A percentile compares a stretch with the other conserved stretches of the same genome.
Conservation (phyloP, 2,329 filamentous ascomycete species). For the Dactylonectria macrodidyma region DNA sequence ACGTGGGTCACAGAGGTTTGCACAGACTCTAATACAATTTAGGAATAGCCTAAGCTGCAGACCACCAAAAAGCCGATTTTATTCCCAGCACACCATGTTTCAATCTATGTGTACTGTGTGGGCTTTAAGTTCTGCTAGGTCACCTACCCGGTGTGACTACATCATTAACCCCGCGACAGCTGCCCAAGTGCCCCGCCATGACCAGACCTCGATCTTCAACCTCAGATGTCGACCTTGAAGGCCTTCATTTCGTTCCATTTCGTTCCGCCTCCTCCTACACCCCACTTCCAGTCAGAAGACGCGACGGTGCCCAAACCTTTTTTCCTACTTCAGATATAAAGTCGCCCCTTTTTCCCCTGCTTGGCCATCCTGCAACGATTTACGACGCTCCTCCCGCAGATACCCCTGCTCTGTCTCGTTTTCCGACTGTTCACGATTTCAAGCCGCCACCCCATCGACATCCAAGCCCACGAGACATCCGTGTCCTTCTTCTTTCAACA, state of each 20-base stretch:
- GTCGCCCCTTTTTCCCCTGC: neutral
- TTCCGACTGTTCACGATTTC: neutral
- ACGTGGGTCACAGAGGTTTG: neutral
- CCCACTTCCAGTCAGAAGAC: neutral
- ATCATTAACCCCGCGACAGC: slow-evolving; percentile 46
- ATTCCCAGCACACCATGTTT: neutral
- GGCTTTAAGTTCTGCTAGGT: slow-evolving; percentile 13
- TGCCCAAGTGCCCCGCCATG: slow-evolving; percentile 40
- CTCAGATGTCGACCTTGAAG: slow-evolving; percentile 18
- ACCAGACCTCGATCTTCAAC: slow-evolving; percentile 31
- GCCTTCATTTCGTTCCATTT: neutral
- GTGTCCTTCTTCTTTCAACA: neutral
- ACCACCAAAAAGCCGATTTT: no score
- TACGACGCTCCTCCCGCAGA: slow-evolving; percentile 1
- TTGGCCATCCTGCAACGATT: neutral
- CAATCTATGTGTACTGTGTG: neutral
- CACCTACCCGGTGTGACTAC: slow-evolving; percentile 39
- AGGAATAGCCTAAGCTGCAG: neutral
- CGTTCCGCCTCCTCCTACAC: neutral
- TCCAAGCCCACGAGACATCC: neutral
- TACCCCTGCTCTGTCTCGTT: slow-evolving; percentile 10
- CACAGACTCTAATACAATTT: neutral
- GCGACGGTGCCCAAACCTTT: neutral
- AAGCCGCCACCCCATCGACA: slow-evolving; percentile 6
- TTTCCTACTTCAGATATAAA: neutral